These are phyloP conservation scores for Harrya chromipes DNA, from an alignment of 768 basidiomycete species.

Conservation along the genomic window DNA sequence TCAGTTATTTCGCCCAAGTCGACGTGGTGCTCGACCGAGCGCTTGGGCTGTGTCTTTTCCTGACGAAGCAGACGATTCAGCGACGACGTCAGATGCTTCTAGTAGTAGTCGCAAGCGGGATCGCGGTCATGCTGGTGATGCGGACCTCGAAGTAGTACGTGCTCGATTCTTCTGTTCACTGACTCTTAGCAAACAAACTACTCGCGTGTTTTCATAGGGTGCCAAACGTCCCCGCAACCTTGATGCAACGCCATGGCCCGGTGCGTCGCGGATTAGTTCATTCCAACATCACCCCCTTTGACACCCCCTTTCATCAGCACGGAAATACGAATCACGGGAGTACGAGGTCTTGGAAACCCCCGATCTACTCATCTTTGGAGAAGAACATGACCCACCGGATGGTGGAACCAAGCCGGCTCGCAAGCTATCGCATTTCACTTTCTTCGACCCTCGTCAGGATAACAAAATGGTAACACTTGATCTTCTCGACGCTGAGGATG, in stretches of 20 bases:
- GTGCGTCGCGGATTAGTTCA: conserved; percentile 8
- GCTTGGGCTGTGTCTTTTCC: conserved; percentile 57
- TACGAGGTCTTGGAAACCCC: conserved; percentile 36
- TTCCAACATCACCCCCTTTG: neutral
- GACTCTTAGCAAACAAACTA: neutral
- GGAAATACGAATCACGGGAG: conserved; percentile 35
- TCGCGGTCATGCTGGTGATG: conserved; percentile 10
- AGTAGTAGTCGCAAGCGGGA: conserved; percentile 24
- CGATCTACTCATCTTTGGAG: conserved; percentile 39
- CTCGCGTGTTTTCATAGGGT: conserved; percentile 7
- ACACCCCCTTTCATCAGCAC: conserved; percentile 28
- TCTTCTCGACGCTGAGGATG: conserved; percentile 42
- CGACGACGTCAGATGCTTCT: conserved; percentile 21
- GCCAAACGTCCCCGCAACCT: conserved; percentile 27
- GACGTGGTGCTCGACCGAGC: conserved; percentile 40
- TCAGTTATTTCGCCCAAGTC: conserved; percentile 8
- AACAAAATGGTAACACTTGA: conserved; percentile 48
- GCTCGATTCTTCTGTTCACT: neutral
- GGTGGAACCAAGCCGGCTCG: conserved; percentile 53
- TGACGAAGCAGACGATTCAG: conserved; percentile 32
- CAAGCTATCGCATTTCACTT: conserved; percentile 51
- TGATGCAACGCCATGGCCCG: conserved; percentile 13
- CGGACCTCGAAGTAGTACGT: conserved; percentile 22
- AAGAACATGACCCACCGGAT: conserved; percentile 36
- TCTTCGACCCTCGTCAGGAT: conserved; percentile 53